phyloP scores from a whole-genome alignment of 2,329 filamentous ascomycete genomes.

The Fusarium verrucosum region DNA sequence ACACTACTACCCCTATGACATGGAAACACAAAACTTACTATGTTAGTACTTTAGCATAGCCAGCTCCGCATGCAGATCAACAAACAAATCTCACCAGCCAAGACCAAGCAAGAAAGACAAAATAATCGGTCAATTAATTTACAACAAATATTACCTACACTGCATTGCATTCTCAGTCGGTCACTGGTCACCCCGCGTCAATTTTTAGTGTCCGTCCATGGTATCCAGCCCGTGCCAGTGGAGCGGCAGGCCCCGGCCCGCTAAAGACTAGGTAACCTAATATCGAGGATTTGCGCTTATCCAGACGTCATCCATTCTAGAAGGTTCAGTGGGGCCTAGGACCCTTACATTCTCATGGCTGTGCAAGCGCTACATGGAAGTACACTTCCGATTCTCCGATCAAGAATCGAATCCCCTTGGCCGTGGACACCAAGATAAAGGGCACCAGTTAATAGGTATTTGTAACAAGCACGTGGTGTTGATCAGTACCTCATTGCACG shows the following conservation, averaged over 20 bases:
- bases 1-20: background rate
- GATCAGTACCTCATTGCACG: too few species aligned
- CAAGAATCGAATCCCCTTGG: too few species aligned
- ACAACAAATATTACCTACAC: too few species aligned
- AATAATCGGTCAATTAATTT: constrained; percentile 14
- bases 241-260: constrained; percentile 17
- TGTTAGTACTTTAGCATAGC: background rate
- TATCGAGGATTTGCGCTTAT: constrained; percentile 52
- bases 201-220: constrained; percentile 41
- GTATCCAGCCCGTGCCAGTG: too few species aligned
- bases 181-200: constrained; percentile 18
- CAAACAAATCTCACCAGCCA: constrained; percentile 3
- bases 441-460: too few species aligned
- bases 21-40: background rate
- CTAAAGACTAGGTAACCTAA: constrained; percentile 20
- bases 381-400: too few species aligned
- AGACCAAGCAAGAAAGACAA: constrained; percentile 5
- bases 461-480: too few species aligned
- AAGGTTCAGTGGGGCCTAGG: constrained; percentile 56
- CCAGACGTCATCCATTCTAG: constrained; percentile 50
- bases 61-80: constrained; percentile 5
- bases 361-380: too few species aligned
- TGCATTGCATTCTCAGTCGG: background rate
- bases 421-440: too few species aligned
- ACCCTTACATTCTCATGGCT: too few species aligned